These are phyloP conservation scores for Malassezia nana DNA, from an alignment of 1,284 basidiomycete species.

Conservation along the genomic window DNA sequence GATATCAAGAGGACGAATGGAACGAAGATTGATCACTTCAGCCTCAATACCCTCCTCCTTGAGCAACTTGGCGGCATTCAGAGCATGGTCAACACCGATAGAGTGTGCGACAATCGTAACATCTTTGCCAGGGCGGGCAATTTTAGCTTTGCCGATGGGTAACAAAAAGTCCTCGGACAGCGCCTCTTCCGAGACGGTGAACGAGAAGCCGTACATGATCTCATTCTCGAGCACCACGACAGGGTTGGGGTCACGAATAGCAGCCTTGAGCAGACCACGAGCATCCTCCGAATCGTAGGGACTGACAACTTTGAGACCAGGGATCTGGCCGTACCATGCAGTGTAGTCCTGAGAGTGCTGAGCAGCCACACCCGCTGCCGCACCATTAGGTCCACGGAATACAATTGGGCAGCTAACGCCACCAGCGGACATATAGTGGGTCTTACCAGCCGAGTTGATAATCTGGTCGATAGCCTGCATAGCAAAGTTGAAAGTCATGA, in stretches of 20 bases:
- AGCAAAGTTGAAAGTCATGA: constrained; percentile 72
- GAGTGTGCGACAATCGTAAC: constrained; percentile 85
- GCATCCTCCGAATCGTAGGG: constrained; percentile 97
- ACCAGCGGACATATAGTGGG: constrained; percentile 99
- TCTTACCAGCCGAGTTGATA: constrained; percentile 99
- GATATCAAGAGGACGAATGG: constrained; percentile 89
- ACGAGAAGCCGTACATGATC: constrained; percentile 91
- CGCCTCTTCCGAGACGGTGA: constrained; percentile 88
- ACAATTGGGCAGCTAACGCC: constrained; percentile 95
- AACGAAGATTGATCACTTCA: constrained; percentile 94
- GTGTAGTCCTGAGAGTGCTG: constrained; percentile 54
- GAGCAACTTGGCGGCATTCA: constrained; percentile 69
- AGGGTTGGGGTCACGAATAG: constrained; percentile 96
- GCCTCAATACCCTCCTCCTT: constrained; percentile 86
- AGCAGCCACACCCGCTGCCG: constrained; percentile 88
- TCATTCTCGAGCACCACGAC: constrained; percentile 99
- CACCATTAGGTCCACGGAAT: constrained; percentile 99
- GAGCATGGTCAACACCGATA: constrained; percentile 39
- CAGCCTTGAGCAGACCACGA: constrained; percentile 92
- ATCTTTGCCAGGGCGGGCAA: constrained; percentile 84
- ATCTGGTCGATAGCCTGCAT: constrained; percentile 92
- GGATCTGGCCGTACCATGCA: constrained; percentile 83
- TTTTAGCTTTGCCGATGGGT: constrained; percentile 94
- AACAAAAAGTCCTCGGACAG: constrained; percentile 84
- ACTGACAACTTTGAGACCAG: constrained; percentile 92